Evolutionary conservation across 2,329 filamentous ascomycete genomes (phyloP).

Genomic region (Metarhizium brunneum): DNA sequence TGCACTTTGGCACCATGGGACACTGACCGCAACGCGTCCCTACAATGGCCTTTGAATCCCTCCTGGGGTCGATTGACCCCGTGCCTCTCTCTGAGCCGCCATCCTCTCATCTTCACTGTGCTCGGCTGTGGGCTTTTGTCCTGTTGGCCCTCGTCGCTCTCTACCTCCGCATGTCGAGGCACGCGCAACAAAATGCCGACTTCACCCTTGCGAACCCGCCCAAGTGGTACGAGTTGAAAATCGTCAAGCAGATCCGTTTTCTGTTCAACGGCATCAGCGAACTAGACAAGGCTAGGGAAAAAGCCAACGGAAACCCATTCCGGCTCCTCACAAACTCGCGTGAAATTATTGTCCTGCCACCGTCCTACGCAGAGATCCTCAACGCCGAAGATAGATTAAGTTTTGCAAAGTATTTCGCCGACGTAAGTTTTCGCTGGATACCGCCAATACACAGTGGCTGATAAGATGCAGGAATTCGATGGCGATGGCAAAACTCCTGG

Average conservation of each 20-base stretch:
- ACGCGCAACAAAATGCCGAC: neutral
- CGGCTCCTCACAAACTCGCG: slow-evolving; percentile 8
- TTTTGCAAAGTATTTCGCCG: slow-evolving; percentile 8
- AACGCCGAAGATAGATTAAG: slow-evolving; percentile 4
- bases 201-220: slow-evolving; percentile 4
- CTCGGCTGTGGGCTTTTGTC: slow-evolving; percentile 33
- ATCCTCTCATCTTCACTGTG: slow-evolving; percentile 7
- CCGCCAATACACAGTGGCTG: neutral
- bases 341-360: slow-evolving; percentile 8
- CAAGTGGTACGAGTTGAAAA: slow-evolving; percentile 6
- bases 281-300: slow-evolving; percentile 4
- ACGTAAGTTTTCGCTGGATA: neutral
- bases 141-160: slow-evolving; percentile 36
- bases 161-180: neutral
- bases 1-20: neutral
- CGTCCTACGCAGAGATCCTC: slow-evolving; percentile 6
- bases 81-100: too few species aligned
- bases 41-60: neutral
- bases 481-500: slow-evolving; percentile 8
- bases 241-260: slow-evolving; percentile 5
- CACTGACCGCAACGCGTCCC: neutral
- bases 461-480: slow-evolving; percentile 5
- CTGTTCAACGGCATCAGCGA: slow-evolving; percentile 6
- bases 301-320: slow-evolving; percentile 3
- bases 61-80: neutral